Conservation (phyloP, 331 rosid genomes). For the Saraca asoca region DNA sequence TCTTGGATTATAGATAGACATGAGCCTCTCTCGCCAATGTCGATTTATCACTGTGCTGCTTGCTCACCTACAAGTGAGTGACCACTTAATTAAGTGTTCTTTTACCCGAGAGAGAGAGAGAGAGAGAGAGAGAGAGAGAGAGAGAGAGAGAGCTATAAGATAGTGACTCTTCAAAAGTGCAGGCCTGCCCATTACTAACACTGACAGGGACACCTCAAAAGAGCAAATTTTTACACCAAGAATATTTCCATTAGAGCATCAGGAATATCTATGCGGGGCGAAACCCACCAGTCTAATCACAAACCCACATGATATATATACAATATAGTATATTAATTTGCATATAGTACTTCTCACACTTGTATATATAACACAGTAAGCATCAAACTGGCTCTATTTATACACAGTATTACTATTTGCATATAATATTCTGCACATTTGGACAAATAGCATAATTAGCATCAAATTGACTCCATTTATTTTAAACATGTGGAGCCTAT, state of each 20-base stretch:
- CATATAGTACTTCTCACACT: too few species aligned
- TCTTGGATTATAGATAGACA: conserved; percentile 39
- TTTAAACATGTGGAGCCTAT: too few species aligned
- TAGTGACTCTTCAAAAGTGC: conserved; percentile 52
- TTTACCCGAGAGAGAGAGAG: conserved; percentile 27
- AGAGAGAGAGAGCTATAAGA: conserved; percentile 39
- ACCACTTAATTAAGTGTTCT: conserved; percentile 31
- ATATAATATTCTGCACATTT: too few species aligned
- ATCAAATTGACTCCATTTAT: too few species aligned
- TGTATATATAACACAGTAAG: too few species aligned
- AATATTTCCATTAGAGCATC: conserved; percentile 23
- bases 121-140: conserved; percentile 33
- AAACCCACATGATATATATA: background rate
- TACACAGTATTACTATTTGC: too few species aligned
- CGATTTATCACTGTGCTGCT: background rate
- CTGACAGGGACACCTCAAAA: conserved; percentile 58
- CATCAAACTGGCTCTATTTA: too few species aligned
- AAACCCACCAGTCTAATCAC: conserved; percentile 12
- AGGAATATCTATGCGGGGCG: conserved; percentile 27
- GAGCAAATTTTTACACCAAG: conserved; percentile 23
- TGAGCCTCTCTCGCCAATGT: conserved; percentile 15
- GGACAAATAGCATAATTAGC: too few species aligned
- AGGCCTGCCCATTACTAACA: conserved; percentile 37
- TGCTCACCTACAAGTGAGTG: conserved; percentile 30
- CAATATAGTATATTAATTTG: too few species aligned